phyloP scores from a whole-genome alignment of 164 flowering plant genomes.

The Liriodendron chinense region DNA sequence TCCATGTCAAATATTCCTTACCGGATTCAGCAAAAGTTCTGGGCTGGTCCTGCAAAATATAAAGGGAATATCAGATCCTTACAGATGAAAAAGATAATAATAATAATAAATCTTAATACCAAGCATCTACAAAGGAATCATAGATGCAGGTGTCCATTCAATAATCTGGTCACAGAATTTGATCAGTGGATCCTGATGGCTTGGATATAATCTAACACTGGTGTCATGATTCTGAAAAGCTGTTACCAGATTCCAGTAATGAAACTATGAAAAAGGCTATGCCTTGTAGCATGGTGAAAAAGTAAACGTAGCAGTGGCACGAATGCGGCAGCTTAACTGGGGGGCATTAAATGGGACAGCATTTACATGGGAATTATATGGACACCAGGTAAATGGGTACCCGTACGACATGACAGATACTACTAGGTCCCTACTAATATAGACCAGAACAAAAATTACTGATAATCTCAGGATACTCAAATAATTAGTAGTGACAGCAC shows the following conservation, averaged over 20 bases:
- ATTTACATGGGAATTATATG: too few relatives aligned
- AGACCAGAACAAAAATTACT: too few relatives aligned
- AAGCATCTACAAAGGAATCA: background rate
- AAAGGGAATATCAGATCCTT: constrained; percentile 17
- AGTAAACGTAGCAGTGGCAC: too few relatives aligned
- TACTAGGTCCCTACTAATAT: too few relatives aligned
- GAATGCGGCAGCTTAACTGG: too few relatives aligned
- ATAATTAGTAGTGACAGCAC: too few relatives aligned
- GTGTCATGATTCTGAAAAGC: background rate
- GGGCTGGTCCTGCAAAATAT: constrained; percentile 78
- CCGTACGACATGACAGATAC: too few relatives aligned
- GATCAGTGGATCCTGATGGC: background rate
- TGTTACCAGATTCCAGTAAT: background rate
- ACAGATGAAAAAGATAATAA: background rate
- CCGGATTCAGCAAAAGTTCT: constrained; percentile 93
- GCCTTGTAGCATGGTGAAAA: too few relatives aligned
- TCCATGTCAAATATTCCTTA: constrained; percentile 34
- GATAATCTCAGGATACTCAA: too few relatives aligned
- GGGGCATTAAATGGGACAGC: too few relatives aligned
- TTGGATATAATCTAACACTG: background rate
- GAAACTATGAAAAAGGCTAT: background rate
- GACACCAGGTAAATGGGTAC: too few relatives aligned
- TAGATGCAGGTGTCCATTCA: background rate
- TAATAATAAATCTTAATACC: background rate
- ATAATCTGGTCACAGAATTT: background rate